Evolutionary conservation across 139 green algal species (phyloP).

Genomic region (Zygnema cylindricum): DNA sequence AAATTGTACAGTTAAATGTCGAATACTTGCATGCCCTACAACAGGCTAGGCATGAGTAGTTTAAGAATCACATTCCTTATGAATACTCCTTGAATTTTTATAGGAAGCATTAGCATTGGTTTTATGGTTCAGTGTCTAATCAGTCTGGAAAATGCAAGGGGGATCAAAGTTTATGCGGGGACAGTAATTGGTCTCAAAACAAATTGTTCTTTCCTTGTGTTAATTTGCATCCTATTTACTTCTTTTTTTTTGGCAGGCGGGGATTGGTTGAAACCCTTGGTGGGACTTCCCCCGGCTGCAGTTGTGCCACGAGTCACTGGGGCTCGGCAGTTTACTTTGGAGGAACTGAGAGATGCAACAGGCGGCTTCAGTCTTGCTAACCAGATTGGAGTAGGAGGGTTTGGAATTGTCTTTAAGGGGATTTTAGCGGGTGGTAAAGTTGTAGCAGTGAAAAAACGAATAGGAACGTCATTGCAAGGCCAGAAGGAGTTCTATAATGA

Average conservation of each 20-base stretch:
- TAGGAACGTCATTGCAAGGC: constrained; percentile 34
- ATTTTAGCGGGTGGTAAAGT: constrained; percentile 12
- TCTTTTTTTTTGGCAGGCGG: neutral
- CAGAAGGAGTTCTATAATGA: constrained; percentile 59
- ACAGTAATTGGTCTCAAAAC: too few species aligned
- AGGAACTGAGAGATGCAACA: constrained; percentile 14
- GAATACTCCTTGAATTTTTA: too few species aligned
- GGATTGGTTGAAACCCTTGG: neutral
- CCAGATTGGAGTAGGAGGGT: constrained; percentile 29
- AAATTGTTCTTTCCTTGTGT: too few species aligned
- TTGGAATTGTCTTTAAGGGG: constrained; percentile 38
- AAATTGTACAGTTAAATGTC: too few species aligned
- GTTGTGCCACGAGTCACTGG: neutral
- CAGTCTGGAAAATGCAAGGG: too few species aligned
- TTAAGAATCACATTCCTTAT: too few species aligned
- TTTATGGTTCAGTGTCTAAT: too few species aligned
- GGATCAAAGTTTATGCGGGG: too few species aligned
- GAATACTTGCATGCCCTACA: too few species aligned
- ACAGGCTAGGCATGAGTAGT: too few species aligned
- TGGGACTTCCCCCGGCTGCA: neutral
- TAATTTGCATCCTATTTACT: too few species aligned
- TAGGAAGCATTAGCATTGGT: too few species aligned
- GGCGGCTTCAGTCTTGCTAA: constrained; percentile 8
- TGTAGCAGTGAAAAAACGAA: constrained; percentile 37
- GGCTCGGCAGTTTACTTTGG: constrained; percentile 23